These are phyloP conservation scores for Fulvia fulva DNA, from an alignment of 2,329 filamentous ascomycete genomes.

Conservation along the genomic window DNA sequence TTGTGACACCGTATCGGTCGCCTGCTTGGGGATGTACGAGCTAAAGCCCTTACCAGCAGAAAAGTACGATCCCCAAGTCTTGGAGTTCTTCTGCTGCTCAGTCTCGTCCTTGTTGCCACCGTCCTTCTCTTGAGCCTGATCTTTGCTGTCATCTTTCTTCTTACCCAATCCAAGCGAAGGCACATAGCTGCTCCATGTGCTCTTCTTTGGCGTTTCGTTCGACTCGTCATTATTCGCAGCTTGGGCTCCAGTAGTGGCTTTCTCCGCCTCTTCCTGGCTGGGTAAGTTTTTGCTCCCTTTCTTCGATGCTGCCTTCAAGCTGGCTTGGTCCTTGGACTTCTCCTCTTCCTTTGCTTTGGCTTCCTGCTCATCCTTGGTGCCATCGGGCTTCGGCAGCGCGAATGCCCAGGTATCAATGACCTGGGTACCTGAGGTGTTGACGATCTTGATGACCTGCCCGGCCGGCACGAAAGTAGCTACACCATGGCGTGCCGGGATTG, in stretches of 20 bases:
- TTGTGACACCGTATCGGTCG: constrained; percentile 38
- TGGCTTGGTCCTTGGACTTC: constrained; percentile 19
- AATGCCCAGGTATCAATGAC: constrained; percentile 50
- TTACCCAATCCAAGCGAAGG: constrained; percentile 19
- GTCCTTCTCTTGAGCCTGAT: constrained; percentile 1
- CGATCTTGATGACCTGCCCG: constrained; percentile 47
- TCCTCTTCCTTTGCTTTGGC: constrained; percentile 20
- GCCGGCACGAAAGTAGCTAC: constrained; percentile 49
- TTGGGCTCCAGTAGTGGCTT: constrained; percentile 24
- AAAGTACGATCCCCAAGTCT: constrained; percentile 47
- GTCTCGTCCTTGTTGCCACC: constrained; percentile 27
- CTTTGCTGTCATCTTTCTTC: constrained; percentile 22
- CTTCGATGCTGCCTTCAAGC: constrained; percentile 21
- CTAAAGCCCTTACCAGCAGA: constrained; percentile 47
- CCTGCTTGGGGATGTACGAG: constrained; percentile 45
- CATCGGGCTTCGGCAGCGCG: constrained; percentile 43
- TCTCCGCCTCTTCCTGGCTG: constrained; percentile 35
- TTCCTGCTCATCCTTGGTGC: constrained; percentile 18
- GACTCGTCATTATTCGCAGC: constrained; percentile 17
- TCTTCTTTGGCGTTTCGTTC: constrained; percentile 24
- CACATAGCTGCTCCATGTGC: constrained; percentile 32
- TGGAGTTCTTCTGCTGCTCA: constrained; percentile 33
- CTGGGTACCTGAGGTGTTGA: constrained; percentile 50
- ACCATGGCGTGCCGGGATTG: constrained; percentile 48
- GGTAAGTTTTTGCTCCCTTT: constrained; percentile 31